phyloP scores from a whole-genome alignment of 164 flowering plant species.

The Annona squamosa region DNA sequence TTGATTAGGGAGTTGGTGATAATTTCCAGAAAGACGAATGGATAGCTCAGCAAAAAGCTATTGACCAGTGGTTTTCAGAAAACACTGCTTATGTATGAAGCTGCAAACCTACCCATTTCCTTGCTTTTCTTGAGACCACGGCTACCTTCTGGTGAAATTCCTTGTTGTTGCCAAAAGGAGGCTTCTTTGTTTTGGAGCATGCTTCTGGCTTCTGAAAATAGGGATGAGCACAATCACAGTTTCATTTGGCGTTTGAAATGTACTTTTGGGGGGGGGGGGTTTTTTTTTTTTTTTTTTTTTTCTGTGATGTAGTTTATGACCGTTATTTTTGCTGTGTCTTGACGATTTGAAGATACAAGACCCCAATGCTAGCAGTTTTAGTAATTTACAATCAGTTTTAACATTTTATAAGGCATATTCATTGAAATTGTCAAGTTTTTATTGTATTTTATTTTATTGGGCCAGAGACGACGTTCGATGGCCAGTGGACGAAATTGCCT shows the following conservation, averaged over 20 bases:
- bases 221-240: not conserved
- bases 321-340: not conserved
- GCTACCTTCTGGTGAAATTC: not conserved
- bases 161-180: not conserved
- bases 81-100: not conserved
- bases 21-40: not conserved
- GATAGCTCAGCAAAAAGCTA: not conserved
- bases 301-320: not conserved
- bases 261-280: not conserved
- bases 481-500: too few species aligned
- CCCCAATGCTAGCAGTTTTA: too few species aligned
- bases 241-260: not conserved
- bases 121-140: not conserved
- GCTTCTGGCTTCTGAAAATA: not conserved
- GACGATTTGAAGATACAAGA: too few species aligned
- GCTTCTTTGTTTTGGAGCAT: not conserved
- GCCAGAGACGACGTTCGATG: too few species aligned
- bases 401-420: too few species aligned
- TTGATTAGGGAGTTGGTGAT: conserved; percentile 14
- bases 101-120: not conserved
- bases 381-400: too few species aligned
- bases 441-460: too few species aligned
- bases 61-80: not conserved
- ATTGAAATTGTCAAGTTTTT: too few species aligned
- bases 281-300: too few species aligned